Evolutionary conservation across 192 early-diverging fungal genomes (phyloP), one percentile per base, ranked within the genome.

Genomic region (Coemansia sp.): DNA sequence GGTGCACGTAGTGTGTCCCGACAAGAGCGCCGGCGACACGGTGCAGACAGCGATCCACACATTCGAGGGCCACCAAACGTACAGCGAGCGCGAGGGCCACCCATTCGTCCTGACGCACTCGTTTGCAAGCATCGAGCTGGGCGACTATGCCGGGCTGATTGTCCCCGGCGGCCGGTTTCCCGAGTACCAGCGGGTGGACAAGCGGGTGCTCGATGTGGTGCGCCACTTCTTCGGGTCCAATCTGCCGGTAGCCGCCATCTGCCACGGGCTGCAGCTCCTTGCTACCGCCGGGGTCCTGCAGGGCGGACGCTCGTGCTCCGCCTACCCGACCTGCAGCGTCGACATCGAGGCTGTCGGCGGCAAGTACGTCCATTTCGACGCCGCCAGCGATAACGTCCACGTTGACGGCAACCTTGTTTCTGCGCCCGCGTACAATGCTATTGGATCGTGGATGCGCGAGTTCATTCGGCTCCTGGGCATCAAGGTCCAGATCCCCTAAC

Each of bases 211-310:
- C n/a, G 74, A 71, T n/a, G 38, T 84, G 13, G 75, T 80, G 56
- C 74, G 65, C 40, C 44, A 77, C 54, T 87, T 87, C 62, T 86
- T 87, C 71, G 67, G 40, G 39, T 60, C 40, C 11, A 61, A 76
- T 50, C 85, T 84, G 37, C 86, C 86, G 0, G 85, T 87, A 10
- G 86, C 85, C 1, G 74, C 84, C 19, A 73, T 87, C 48, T 87
- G 86, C 71, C 85, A 87, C 42, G 85, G 86, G 5, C 46, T 84
- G 65, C 79, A 84, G 67, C 69, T 84, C 19, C 54, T 84, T 44
- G 53, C 83, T 19, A 79, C 83, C 17, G 73, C 74, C 16, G 79
- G 71, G 8, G 81, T 84, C 13, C 72, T 84, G 5, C 59, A 84
- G 45, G 77, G 70, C 59, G 32, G 32, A 32, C 71, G 77, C 44